Evolutionary conservation across 2,329 filamentous ascomycete species (phyloP), one percentile per base, ranked within the genome.

Genomic region (Albifimbria verrucaria): DNA sequence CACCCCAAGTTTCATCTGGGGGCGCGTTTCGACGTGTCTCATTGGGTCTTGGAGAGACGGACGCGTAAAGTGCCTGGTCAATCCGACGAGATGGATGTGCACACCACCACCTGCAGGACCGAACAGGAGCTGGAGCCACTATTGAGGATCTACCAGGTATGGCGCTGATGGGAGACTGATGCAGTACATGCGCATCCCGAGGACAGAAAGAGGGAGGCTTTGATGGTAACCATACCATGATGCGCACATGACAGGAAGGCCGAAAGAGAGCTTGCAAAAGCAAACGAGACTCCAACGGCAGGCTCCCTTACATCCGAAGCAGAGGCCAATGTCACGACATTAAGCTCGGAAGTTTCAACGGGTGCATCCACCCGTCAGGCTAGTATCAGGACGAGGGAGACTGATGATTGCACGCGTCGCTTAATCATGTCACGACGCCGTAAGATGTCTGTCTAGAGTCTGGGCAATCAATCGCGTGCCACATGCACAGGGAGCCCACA

Each of bases 11-110:
- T 47, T 47, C 44, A 47, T 25, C 15, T 44, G 18, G 25, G 18
- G 23, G 44, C 44, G 44, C 44, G 44, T 47, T 25, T 25, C 25
- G 22, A 25, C 44, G 44, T 47, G 44, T 47, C 23, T 26, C 11
- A 25, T 26, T 23, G 21, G 42, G 42, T 23, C 44, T 18, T n/a
- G n/a, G 25, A n/a, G n/a, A n/a, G n/a, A n/a, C n/a, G n/a, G n/a
- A n/a, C 44, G 44, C 44, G 44, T 47, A 47, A 46, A 47, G 44
- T 47, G 44, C 21, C 26, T n/a, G 12, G 32, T n/a, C n/a, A n/a
- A n/a, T n/a, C n/a, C n/a, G n/a, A n/a, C n/a, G n/a, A n/a, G n/a
- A n/a, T n/a, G n/a, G n/a, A n/a, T 39, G 18, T 39, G 32, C 5
- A n/a, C 32, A 6, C 18, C 12, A 6, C 12, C 32, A n/a, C 32